Evolutionary conservation across 2,329 filamentous ascomycete species (phyloP).

Genomic region (Cordyceps pruinosa): DNA sequence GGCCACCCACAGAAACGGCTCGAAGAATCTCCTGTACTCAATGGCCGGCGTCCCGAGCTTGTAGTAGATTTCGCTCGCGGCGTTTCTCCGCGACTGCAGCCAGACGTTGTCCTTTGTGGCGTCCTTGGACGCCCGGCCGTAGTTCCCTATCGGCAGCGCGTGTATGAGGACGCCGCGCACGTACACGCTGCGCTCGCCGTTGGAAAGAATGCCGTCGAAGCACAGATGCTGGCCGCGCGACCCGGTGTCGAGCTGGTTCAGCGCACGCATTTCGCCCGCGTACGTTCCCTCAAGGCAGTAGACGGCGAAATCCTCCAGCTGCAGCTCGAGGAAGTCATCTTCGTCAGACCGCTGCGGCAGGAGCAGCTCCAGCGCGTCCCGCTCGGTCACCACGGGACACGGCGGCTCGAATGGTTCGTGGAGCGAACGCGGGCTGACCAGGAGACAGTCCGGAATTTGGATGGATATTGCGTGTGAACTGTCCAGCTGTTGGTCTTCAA

Average conservation of each 20-base stretch:
- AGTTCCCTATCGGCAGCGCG: constrained; percentile 58
- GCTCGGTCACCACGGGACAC: constrained; percentile 6
- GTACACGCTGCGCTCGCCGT: constrained; percentile 37
- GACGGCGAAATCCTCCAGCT: constrained; percentile 51
- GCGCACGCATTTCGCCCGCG: constrained; percentile 44
- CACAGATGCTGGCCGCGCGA: constrained; percentile 33
- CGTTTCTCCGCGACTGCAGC: constrained; percentile 50
- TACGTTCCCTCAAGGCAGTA: constrained; percentile 38
- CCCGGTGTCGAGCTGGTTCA: constrained; percentile 44
- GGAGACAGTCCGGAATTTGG: not conserved
- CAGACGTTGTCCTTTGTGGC: constrained; percentile 52
- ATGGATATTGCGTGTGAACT: not conserved
- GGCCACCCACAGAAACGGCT: constrained; percentile 63
- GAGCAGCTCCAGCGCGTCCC: constrained; percentile 8
- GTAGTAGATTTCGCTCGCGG: constrained; percentile 51
- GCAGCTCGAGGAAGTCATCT: constrained; percentile 38
- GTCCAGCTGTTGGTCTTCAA: not conserved
- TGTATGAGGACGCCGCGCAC: constrained; percentile 51
- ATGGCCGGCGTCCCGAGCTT: constrained; percentile 46
- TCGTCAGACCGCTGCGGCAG: not conserved
- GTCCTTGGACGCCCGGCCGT: constrained; percentile 40
- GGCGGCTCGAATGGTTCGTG: constrained; percentile 4
- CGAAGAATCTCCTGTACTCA: constrained; percentile 57
- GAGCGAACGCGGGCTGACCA: not conserved
- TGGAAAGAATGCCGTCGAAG: constrained; percentile 54